phyloP scores from a whole-genome alignment of 257 asterid species.

The Lithospermum erythrorhizon region DNA sequence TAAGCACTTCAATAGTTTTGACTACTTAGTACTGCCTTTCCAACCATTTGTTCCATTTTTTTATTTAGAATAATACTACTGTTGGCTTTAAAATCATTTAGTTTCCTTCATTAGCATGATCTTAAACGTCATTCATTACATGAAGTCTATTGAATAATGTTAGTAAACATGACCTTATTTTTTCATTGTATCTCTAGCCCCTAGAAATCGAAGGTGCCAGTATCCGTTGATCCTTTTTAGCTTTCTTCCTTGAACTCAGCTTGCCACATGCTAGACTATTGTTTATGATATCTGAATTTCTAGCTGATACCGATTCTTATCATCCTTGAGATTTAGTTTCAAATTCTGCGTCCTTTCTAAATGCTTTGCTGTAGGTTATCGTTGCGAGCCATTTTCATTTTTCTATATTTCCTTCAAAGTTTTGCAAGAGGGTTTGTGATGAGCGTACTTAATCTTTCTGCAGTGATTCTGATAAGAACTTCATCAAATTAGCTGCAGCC shows the following conservation, averaged over 20 bases:
- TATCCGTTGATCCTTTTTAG: background rate
- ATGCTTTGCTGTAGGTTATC: background rate
- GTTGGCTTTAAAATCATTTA: background rate
- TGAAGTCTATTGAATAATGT: background rate
- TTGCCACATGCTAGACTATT: background rate
- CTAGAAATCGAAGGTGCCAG: background rate
- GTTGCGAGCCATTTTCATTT: background rate
- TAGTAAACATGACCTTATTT: background rate
- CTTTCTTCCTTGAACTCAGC: background rate
- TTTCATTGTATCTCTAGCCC: background rate
- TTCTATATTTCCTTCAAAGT: background rate
- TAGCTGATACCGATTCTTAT: too few relatives aligned
- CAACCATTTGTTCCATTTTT: background rate
- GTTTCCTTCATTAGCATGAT: too few relatives aligned
- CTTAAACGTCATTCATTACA: too few relatives aligned
- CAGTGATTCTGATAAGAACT: constrained; percentile 49
- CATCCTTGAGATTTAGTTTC: too few relatives aligned
- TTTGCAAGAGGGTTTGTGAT: background rate
- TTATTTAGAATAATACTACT: background rate
- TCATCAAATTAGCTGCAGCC: constrained; percentile 74
- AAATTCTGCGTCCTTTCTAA: too few relatives aligned
- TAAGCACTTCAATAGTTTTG: background rate
- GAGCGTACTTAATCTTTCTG: constrained; percentile 12
- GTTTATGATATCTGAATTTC: too few relatives aligned
- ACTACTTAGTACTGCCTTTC: background rate